Percentiles rank a stretch among this genome's conserved stretches.
Conservation (phyloP, 106 monocot genomes). For the Dendrobium chrysotoxum region DNA sequence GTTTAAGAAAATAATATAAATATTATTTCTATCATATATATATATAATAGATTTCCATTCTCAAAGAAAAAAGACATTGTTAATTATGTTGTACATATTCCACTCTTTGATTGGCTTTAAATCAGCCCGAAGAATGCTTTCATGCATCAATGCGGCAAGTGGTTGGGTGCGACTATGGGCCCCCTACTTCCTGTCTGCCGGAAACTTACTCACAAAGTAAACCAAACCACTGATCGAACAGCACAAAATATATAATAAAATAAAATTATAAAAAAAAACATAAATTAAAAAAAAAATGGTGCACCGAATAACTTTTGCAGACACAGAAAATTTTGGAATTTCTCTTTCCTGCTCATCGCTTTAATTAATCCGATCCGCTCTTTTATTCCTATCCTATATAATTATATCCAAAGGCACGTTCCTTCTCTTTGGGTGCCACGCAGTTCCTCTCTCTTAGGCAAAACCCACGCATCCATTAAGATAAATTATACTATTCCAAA, state of each 20-base stretch:
- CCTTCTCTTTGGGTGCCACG: neutral
- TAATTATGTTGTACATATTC: too few species aligned
- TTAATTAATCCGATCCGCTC: neutral
- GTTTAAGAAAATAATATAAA: too few species aligned
- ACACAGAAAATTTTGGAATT: neutral
- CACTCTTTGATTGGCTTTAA: too few species aligned
- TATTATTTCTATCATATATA: too few species aligned
- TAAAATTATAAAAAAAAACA: neutral
- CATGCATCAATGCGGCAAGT: too few species aligned
- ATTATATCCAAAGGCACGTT: neutral
- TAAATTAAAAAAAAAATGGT: neutral
- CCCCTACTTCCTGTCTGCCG: too few species aligned
- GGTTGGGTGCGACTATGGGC: too few species aligned
- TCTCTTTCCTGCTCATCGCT: neutral
- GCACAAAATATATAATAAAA: neutral
- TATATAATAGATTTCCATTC: too few species aligned
- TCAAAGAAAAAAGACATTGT: too few species aligned
- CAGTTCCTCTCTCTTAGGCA: slow-evolving; percentile 9
- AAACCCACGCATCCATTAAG: neutral
- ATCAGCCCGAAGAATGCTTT: too few species aligned
- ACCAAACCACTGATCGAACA: too few species aligned
- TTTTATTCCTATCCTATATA: neutral
- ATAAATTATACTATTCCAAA: neutral
- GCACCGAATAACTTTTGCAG: neutral
- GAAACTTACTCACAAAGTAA: too few species aligned